A percentile compares a stretch with the other conserved stretches of the same genome.
Evolutionary conservation across 768 basidiomycete species (phyloP).

Genomic region (Mycena latifolia): DNA sequence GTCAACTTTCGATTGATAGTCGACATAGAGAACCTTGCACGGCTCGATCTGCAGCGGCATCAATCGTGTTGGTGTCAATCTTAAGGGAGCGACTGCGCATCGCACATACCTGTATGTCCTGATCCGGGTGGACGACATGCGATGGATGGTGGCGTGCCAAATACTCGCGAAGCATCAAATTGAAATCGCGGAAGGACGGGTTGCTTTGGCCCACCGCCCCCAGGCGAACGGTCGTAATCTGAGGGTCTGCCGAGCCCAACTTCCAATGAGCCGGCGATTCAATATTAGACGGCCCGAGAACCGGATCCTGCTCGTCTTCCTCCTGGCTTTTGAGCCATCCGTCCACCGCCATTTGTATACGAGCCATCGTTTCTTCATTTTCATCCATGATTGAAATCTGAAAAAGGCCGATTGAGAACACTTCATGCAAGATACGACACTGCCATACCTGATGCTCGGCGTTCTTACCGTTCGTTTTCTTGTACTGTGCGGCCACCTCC

Average conservation of each 20-base stretch:
- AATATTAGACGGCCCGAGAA: background rate
- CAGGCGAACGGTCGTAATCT: background rate
- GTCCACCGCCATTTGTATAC: slow-evolving; percentile 11
- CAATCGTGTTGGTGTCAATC: background rate
- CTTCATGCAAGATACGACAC: too few relatives aligned
- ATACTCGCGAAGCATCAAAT: background rate
- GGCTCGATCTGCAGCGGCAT: slow-evolving; percentile 16
- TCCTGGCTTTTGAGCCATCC: slow-evolving; percentile 3
- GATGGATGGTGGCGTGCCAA: background rate
- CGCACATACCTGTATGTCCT: background rate
- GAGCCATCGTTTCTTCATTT: slow-evolving; percentile 23
- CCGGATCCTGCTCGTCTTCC: slow-evolving; percentile 1
- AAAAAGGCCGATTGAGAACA: too few relatives aligned
- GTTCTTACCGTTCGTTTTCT: slow-evolving; percentile 16
- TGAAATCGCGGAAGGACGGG: background rate
- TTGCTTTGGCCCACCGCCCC: background rate
- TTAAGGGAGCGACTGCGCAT: background rate
- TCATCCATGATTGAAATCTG: slow-evolving; percentile 24
- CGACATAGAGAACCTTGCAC: slow-evolving; percentile 4
- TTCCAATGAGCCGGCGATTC: background rate
- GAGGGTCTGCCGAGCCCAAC: slow-evolving; percentile 9
- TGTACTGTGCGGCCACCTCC: slow-evolving; percentile 6
- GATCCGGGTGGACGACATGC: background rate
- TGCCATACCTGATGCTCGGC: slow-evolving; percentile 23
- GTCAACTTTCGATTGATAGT: slow-evolving; percentile 4